Base-by-base conservation (phyloP, 352 stramenopile species). In the Pythium periplocum region DNA sequence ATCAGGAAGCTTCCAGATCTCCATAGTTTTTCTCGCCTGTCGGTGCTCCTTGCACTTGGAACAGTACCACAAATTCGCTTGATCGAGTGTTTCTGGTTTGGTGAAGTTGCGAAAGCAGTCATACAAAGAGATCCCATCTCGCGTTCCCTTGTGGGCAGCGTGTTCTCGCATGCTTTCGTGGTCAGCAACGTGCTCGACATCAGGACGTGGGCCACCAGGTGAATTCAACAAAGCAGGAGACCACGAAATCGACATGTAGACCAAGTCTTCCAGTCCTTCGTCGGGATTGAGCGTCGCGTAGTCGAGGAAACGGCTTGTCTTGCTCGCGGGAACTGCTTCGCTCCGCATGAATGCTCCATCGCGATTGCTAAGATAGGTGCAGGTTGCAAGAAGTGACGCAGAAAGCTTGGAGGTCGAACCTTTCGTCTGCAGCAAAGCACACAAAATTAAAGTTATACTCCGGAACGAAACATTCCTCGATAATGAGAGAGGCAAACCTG, bases 81-180 rank as follows among this genome's bases (percentile, higher is more conserved):
- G 74, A 35, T 94, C 86, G 1, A 95, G 66, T 31, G 80, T 83
- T 66, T 93, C 83, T 10, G 77, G 58, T 39, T 84, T 87, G 33
- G 79, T 89, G 64, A 95, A 94, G 58, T 92, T 90, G n/a, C 73
- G 68, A 49, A 96, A 93, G 48, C 78, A 93, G 43, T 92, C 74
- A 43, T 86, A 69, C 51, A 94, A 56, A 17, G 83, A 71, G 53
- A 92, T 74, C 2, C 67, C 67, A 26, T 69, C 36, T 17, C 55
- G 59, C 30, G 56, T 57, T 6, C 34, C 53, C 6, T 33, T 48
- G 39, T 34, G 37, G 4, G 17, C 31, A 17, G 57, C 43, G 33
- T 75, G 71, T 9, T 44, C 56, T 17, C 61, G 45, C 52, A 86
- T 68, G 49, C 61, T 84, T 33, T 70, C 68, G 51, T 90, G 68